Conservation (phyloP, 75 land plant species). For the Larix kaempferi region DNA sequence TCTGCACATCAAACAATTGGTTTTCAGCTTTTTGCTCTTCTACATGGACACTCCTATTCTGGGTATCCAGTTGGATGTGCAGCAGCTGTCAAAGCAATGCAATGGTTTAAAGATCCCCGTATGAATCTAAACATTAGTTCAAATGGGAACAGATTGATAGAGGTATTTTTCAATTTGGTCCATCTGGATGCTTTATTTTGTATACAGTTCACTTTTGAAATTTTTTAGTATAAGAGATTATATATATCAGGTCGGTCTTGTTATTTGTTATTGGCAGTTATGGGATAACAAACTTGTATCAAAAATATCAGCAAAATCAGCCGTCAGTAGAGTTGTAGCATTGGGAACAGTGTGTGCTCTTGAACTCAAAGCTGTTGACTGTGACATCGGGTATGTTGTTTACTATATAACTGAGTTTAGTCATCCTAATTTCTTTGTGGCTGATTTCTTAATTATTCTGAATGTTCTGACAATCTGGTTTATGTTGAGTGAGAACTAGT, state of each 20-base stretch:
- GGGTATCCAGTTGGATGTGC: slow-evolving; percentile 94
- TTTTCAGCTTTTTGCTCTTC: slow-evolving; percentile 78
- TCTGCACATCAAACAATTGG: slow-evolving; percentile 5
- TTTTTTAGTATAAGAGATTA: background rate
- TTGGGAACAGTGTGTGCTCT: slow-evolving; percentile 86
- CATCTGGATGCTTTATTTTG: slow-evolving; percentile 9
- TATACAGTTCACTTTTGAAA: background rate
- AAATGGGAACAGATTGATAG: slow-evolving; percentile 41
- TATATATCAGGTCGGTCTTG: background rate
- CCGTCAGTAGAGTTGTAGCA: slow-evolving; percentile 72
- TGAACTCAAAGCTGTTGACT: slow-evolving; percentile 63
- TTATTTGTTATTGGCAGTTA: slow-evolving; percentile 46
- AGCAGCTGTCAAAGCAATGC: slow-evolving; percentile 71
- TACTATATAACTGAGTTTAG: background rate
- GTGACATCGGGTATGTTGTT: slow-evolving; percentile 60
- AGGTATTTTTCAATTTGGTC: slow-evolving; percentile 33
- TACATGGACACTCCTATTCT: slow-evolving; percentile 96
- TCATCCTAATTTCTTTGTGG: background rate
- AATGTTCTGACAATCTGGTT: too few species aligned
- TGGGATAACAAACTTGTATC: slow-evolving; percentile 75
- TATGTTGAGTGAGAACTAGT: too few species aligned
- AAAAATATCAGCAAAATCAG: slow-evolving; percentile 65
- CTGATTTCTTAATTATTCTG: too few species aligned
- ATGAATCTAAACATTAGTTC: slow-evolving; percentile 57
- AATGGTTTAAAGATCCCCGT: slow-evolving; percentile 78